A percentile compares a stretch with the other conserved stretches of the same genome.
Evolutionary conservation across 495 filamentous ascomycete species (phyloP).

Genomic region (Lichenothelia convexa): DNA sequence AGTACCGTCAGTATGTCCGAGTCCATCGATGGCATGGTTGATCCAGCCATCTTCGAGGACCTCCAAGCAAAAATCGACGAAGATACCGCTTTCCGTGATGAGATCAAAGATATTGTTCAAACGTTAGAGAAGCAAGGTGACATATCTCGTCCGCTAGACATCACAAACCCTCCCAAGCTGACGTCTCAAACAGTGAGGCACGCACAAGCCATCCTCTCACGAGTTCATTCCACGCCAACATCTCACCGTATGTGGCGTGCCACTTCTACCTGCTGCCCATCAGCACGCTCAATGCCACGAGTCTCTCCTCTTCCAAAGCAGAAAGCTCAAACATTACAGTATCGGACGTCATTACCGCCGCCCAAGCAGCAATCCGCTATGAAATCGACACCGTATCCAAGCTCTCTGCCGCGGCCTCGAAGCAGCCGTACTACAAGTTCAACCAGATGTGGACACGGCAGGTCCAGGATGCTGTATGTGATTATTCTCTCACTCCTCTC

Average conservation of each 20-base stretch:
- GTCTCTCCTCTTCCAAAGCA: not conserved
- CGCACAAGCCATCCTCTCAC: constrained; percentile 64
- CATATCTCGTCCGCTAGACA: constrained; percentile 14
- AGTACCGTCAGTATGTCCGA: no score
- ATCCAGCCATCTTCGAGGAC: constrained; percentile 68
- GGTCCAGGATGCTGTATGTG: constrained; percentile 57
- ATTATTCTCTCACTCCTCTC: not conserved
- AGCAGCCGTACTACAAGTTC: constrained; percentile 90
- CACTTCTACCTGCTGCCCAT: not conserved
- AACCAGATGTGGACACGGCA: constrained; percentile 70
- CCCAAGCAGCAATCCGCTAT: constrained; percentile 36
- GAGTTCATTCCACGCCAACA: constrained; percentile 71
- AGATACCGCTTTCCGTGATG: constrained; percentile 62
- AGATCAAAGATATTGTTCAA: constrained; percentile 63
- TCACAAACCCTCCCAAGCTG: not conserved
- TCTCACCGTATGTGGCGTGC: constrained; percentile 43
- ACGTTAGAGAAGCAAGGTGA: constrained; percentile 54
- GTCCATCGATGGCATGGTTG: constrained; percentile 31
- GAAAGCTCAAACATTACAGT: no score
- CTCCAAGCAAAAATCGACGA: constrained; percentile 83
- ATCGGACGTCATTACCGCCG: constrained; percentile 29
- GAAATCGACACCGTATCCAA: constrained; percentile 36
- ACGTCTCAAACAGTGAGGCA: constrained; percentile 29
- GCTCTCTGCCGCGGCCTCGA: constrained; percentile 52
- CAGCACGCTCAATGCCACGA: not conserved